phyloP scores from a whole-genome alignment of 768 basidiomycete species.

The Botryobasidium botryosum region DNA sequence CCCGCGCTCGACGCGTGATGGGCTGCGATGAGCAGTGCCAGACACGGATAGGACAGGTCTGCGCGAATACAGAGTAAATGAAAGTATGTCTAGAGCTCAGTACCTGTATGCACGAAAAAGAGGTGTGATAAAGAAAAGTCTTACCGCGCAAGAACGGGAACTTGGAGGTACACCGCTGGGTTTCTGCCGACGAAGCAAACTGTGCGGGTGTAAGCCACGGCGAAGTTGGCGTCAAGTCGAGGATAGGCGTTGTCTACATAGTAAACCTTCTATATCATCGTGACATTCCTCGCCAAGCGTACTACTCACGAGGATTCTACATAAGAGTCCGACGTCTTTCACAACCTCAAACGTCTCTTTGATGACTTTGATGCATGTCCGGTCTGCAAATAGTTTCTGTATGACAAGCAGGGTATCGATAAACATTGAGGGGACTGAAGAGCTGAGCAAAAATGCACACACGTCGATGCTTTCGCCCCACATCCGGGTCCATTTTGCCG shows the following conservation, averaged over 20 bases:
- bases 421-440: not conserved
- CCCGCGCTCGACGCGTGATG: constrained; percentile 63
- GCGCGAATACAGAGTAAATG: constrained; percentile 1
- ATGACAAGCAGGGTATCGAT: not conserved
- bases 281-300: not conserved
- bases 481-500: constrained; percentile 33
- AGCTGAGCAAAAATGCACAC: constrained; percentile 8
- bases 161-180: constrained; percentile 41
- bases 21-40: constrained; percentile 75
- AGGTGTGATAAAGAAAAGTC: constrained; percentile 12
- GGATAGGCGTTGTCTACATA: constrained; percentile 13
- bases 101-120: not conserved
- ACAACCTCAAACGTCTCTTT: constrained; percentile 45
- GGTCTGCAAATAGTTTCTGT: constrained; percentile 33
- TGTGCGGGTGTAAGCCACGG: constrained; percentile 36
- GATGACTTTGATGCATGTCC: constrained; percentile 28
- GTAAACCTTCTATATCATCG: constrained; percentile 1
- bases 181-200: constrained; percentile 27
- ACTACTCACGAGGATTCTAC: constrained; percentile 1
- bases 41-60: constrained; percentile 62
- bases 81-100: not conserved
- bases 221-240: constrained; percentile 26
- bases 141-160: constrained; percentile 38
- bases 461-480: constrained; percentile 45
- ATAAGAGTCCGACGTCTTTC: constrained; percentile 31